phyloP scores from a whole-genome alignment of 345 rosid genomes.

The Citrus mangshanensis region DNA sequence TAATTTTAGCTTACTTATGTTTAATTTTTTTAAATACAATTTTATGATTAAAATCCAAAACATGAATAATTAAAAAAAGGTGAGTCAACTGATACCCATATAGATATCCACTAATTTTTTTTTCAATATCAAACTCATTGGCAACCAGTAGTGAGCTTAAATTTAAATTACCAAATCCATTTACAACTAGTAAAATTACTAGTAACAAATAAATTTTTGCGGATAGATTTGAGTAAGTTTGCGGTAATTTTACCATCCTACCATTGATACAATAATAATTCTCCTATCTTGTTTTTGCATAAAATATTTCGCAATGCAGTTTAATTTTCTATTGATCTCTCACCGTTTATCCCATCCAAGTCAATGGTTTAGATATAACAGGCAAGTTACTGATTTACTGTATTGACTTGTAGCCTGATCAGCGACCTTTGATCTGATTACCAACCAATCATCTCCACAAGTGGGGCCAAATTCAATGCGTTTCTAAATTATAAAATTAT shows the following conservation, averaged over 20 bases:
- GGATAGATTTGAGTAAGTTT: too few species aligned
- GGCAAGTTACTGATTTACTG: background rate
- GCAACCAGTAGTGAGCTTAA: accelerated
- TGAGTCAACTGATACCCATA: too few species aligned
- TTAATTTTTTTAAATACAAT: too few species aligned
- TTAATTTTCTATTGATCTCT: background rate
- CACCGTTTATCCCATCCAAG: background rate
- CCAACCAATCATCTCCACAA: background rate
- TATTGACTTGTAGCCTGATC: slow-evolving; percentile 8
- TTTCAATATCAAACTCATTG: too few species aligned
- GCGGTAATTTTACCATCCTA: too few species aligned
- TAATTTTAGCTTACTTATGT: too few species aligned
- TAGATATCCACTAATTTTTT: too few species aligned
- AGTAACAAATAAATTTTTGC: too few species aligned
- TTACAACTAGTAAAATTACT: too few species aligned
- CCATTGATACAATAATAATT: background rate
- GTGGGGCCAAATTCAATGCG: background rate
- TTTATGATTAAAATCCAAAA: too few species aligned
- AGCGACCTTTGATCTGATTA: background rate
- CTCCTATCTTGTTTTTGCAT: background rate
- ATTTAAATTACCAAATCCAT: too few species aligned
- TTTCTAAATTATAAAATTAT: background rate
- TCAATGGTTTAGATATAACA: background rate
- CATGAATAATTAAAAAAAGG: too few species aligned
- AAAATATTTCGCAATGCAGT: background rate